Evolutionary conservation across 1,284 basidiomycete genomes (phyloP).

Genomic region (Schizophyllum commune): DNA sequence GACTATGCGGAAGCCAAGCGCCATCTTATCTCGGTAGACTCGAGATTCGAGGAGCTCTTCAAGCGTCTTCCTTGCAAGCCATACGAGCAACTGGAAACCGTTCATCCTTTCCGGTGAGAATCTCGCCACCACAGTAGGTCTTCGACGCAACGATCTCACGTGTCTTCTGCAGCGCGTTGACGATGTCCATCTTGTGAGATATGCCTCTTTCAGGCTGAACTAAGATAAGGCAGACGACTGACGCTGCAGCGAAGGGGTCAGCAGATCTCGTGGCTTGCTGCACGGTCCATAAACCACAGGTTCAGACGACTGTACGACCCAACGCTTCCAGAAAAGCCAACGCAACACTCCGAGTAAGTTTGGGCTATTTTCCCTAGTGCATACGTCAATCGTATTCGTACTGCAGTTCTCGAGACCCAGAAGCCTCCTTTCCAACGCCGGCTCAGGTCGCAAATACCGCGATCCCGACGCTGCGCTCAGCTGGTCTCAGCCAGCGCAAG

Average conservation of each 20-base stretch:
- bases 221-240: not conserved
- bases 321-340: slow-evolving; percentile 59
- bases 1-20: slow-evolving; percentile 64
- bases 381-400: too few relatives aligned
- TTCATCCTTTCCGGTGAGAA: slow-evolving; percentile 74
- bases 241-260: slow-evolving; percentile 48
- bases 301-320: slow-evolving; percentile 75
- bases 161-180: slow-evolving; percentile 53
- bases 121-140: too few relatives aligned
- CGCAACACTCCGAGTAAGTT: slow-evolving; percentile 29
- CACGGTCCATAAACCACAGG: slow-evolving; percentile 77
- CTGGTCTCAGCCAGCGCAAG: slow-evolving; percentile 74
- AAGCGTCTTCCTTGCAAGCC: slow-evolving; percentile 59
- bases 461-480: slow-evolving; percentile 50
- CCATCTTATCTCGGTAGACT: slow-evolving; percentile 64
- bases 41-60: slow-evolving; percentile 69
- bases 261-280: slow-evolving; percentile 90
- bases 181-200: slow-evolving; percentile 56
- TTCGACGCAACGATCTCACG: too few relatives aligned
- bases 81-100: slow-evolving; percentile 61
- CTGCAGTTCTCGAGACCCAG: slow-evolving; percentile 9
- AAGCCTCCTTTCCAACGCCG: slow-evolving; percentile 62
- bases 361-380: too few relatives aligned
- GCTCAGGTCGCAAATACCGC: slow-evolving; percentile 57
- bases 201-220: not conserved